Evolutionary conservation across 768 basidiomycete species (phyloP), one percentile per base, ranked within the genome.

Genomic region (Suillus subluteus): DNA sequence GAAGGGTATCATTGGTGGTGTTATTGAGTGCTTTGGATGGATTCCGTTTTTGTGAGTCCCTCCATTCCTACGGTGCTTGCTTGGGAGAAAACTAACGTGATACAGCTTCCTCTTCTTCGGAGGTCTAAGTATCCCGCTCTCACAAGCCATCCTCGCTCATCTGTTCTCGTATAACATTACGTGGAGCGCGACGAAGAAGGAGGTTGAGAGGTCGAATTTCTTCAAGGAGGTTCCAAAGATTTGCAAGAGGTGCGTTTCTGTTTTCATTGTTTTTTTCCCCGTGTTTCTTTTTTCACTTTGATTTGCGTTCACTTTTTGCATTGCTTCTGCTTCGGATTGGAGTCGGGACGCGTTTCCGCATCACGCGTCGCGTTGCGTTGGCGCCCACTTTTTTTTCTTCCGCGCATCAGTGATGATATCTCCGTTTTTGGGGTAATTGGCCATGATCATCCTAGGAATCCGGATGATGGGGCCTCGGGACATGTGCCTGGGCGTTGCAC

Each of bases 171-270:
- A 86, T 70, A 82, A 89, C 73, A 83, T 86, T 73, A 78, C 76
- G 15, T 88, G 87, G 88, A 80, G 82, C 6, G 82, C 87, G 40
- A 89, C 87, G 7, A 83, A 86, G 71, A 95, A 95, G 85, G 91
- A 93, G 77, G 92, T 96, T 48, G 90, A 95, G 77, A 84, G 87
- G 58, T 92, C 91, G 6, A 96, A 95, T 75, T 95, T 97, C 82
- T 95, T 92, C 86, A 86, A 91, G 64, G 95, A 97, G 76, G 88
- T 95, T 30, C 95, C 95, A 5, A 87, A 83, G 68, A 94, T 96
- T 74, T 80, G 88, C 77, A 88, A 89, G 73, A 70, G 75, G 75
- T 76, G 41, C 66, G 76, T 30, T 48, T 32, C 37, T 37, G 37
- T 37, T 15, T 9, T 89, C 4, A 92, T 46, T 2, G 0, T 3